phyloP scores from a whole-genome alignment of 2,329 filamentous ascomycete species.

The Microcera coccophila region DNA sequence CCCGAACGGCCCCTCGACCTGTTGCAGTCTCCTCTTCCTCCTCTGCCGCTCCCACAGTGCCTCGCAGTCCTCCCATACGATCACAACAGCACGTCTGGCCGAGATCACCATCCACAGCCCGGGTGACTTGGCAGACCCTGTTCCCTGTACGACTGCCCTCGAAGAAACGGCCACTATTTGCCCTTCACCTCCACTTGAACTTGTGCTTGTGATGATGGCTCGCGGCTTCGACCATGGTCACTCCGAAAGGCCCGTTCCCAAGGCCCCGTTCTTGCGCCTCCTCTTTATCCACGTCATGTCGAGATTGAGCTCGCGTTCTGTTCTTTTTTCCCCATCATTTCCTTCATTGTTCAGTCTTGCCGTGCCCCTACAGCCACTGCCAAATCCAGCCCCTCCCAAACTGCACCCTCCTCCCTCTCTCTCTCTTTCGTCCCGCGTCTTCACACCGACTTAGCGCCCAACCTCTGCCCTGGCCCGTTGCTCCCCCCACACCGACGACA shows the following conservation, averaged over 20 bases:
- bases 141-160: constrained; percentile 20
- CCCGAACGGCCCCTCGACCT: no score
- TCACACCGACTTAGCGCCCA: constrained; percentile 15
- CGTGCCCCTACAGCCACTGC: background rate
- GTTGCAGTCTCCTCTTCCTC: no score
- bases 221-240: background rate
- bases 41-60: no score
- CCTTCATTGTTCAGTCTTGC: background rate
- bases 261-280: background rate
- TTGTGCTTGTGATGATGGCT: constrained; percentile 9
- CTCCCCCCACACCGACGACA: constrained; percentile 21
- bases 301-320: background rate
- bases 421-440: constrained; percentile 11
- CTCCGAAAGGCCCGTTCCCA: background rate
- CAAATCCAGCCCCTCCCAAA: background rate
- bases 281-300: background rate
- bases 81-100: constrained; percentile 5
- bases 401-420: constrained; percentile 1
- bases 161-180: constrained; percentile 6
- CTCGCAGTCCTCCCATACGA: no score
- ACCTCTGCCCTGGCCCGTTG: constrained; percentile 14
- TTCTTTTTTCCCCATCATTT: background rate
- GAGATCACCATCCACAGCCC: constrained; percentile 21
- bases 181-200: constrained; percentile 2
- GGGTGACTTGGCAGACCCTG: constrained; percentile 23